Conservation (phyloP, 2,329 filamentous ascomycete species). For the Diplodia intermedia region DNA sequence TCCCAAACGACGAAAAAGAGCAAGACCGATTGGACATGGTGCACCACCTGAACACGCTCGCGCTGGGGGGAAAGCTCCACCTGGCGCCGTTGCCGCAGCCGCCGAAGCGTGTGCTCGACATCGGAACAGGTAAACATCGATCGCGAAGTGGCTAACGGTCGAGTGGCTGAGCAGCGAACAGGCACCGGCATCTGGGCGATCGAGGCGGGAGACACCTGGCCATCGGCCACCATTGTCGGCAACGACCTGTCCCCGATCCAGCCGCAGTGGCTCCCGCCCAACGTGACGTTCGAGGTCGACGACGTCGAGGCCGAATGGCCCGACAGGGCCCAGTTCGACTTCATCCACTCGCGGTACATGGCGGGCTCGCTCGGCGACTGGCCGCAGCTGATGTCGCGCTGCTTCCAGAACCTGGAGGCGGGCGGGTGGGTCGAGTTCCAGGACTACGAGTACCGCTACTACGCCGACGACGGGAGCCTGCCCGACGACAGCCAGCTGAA, state of each 20-base stretch:
- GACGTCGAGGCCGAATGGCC: conserved; percentile 66
- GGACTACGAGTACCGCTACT: conserved; percentile 36
- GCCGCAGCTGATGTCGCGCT: conserved; percentile 55
- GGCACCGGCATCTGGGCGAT: conserved; percentile 37
- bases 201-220: conserved; percentile 42
- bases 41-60: conserved; percentile 17
- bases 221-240: conserved; percentile 42
- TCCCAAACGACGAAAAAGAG: conserved; percentile 34
- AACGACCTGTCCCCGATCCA: conserved; percentile 60
- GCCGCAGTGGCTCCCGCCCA: conserved; percentile 61
- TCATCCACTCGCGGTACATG: conserved; percentile 62
- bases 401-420: conserved; percentile 62
- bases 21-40: conserved; percentile 32
- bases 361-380: conserved; percentile 62
- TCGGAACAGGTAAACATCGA: neutral
- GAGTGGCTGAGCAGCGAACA: neutral
- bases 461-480: conserved; percentile 36
- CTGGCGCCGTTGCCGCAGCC: conserved; percentile 36
- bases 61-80: conserved; percentile 32
- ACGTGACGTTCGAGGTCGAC: conserved; percentile 68
- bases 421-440: conserved; percentile 37
- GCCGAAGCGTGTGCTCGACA: conserved; percentile 35
- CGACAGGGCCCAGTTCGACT: conserved; percentile 61
- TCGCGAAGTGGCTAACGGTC: neutral
- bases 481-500: conserved; percentile 31